Conservation (phyloP, 768 basidiomycete genomes). For the Ramaria rubella region DNA sequence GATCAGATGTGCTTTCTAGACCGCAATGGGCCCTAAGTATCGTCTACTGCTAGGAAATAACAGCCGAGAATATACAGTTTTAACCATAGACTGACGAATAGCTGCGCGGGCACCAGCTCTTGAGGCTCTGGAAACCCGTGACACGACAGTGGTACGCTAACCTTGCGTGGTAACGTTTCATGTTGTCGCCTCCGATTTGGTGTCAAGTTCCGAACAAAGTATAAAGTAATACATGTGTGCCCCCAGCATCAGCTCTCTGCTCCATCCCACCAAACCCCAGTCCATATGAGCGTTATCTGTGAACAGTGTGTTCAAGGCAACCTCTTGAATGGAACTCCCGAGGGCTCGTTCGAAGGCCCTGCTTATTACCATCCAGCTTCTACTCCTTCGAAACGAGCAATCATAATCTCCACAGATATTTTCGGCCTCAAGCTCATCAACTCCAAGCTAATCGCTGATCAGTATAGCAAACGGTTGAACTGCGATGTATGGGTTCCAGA, state of each 20-base stretch:
- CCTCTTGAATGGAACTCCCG: background rate
- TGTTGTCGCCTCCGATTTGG: too few relatives aligned
- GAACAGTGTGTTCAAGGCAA: constrained; percentile 10
- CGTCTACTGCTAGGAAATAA: too few relatives aligned
- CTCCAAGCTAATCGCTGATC: constrained; percentile 51
- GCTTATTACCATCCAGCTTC: constrained; percentile 15
- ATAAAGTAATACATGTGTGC: too few relatives aligned
- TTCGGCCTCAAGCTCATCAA: constrained; percentile 51
- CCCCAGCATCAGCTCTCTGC: background rate
- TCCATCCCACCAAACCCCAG: background rate
- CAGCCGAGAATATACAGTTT: too few relatives aligned
- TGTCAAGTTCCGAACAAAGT: too few relatives aligned
- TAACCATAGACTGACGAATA: too few relatives aligned
- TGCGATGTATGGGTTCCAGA: constrained; percentile 65
- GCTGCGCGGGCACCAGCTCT: too few relatives aligned
- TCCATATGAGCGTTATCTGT: constrained; percentile 3
- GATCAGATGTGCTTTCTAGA: background rate
- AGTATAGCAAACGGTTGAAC: constrained; percentile 37
- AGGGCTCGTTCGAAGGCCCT: constrained; percentile 1
- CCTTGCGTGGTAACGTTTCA: too few relatives aligned
- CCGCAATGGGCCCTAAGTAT: too few relatives aligned
- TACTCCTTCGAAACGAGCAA: constrained; percentile 27
- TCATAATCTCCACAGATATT: constrained; percentile 50
- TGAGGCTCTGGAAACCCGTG: too few relatives aligned
- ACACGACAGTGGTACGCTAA: too few relatives aligned